A percentile compares a stretch with the other conserved stretches of the same genome.
Evolutionary conservation across 2,329 filamentous ascomycete genomes (phyloP).

Genomic region (Colletotrichum tamarilloi): DNA sequence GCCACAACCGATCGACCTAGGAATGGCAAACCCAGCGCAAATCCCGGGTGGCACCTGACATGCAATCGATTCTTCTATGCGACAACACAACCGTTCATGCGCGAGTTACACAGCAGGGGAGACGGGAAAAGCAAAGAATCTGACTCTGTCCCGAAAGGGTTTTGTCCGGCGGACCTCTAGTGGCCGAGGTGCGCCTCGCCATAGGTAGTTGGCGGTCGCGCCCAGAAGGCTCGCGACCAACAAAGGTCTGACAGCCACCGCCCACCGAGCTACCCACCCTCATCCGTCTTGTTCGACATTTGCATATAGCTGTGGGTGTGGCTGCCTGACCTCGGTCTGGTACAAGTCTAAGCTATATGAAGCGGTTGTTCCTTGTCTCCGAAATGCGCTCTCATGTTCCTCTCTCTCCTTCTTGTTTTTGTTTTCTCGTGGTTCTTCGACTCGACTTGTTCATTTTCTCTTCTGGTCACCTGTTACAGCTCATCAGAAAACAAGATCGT

Average conservation of each 20-base stretch:
- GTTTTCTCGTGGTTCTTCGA: not conserved
- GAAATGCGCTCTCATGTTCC: not conserved
- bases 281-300: constrained; percentile 34
- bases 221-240: constrained; percentile 30
- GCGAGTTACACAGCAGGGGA: constrained; percentile 26
- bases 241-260: constrained; percentile 36
- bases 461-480: constrained; percentile 4
- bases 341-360: constrained; percentile 30
- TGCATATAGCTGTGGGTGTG: constrained; percentile 30
- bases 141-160: constrained; percentile 16
- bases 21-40: constrained; percentile 9
- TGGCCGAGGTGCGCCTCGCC: constrained; percentile 35
- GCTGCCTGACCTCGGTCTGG: constrained; percentile 34
- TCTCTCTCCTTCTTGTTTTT: not conserved
- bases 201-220: constrained; percentile 30
- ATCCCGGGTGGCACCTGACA: constrained; percentile 27
- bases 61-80: constrained; percentile 32
- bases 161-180: constrained; percentile 23
- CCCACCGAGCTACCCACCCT: constrained; percentile 34
- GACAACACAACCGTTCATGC: constrained; percentile 29
- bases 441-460: not conserved
- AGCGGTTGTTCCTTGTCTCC: constrained; percentile 5
- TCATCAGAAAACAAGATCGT: not conserved
- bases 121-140: constrained; percentile 24
- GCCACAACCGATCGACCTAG: not conserved